Conservation (phyloP, 1,284 basidiomycete species). For the Hemileia vastatrix region DNA sequence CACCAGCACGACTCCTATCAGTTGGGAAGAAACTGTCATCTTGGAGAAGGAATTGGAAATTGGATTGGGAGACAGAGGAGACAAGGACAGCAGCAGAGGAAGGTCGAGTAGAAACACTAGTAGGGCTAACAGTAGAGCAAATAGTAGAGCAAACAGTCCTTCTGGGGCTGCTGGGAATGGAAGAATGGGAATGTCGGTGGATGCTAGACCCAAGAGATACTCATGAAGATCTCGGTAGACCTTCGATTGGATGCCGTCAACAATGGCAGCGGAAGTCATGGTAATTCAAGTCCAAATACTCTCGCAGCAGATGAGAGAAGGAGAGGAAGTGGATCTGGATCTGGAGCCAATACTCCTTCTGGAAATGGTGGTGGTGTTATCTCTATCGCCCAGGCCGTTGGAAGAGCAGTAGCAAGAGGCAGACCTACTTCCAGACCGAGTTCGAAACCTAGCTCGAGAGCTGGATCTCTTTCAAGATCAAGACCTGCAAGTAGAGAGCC, state of each 20-base stretch:
- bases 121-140: background rate
- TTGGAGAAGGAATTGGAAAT: slow-evolving; percentile 41
- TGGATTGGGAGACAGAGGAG: slow-evolving; percentile 27
- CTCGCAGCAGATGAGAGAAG: background rate
- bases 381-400: background rate
- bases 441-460: background rate
- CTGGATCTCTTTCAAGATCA: background rate
- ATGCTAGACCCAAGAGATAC: background rate
- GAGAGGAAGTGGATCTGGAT: background rate
- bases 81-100: slow-evolving; percentile 5
- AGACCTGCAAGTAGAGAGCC: background rate
- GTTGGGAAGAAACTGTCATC: slow-evolving; percentile 39
- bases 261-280: background rate
- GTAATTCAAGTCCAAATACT: background rate
- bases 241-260: background rate
- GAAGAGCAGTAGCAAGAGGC: background rate
- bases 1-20: slow-evolving; percentile 31
- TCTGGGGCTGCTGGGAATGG: too few species aligned
- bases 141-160: background rate
- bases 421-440: background rate
- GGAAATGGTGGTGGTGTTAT: background rate
- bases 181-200: background rate
- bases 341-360: background rate
- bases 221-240: background rate
- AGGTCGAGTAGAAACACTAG: background rate